A percentile compares a stretch with the other conserved stretches of the same genome.
Evolutionary conservation across 2,329 filamentous ascomycete genomes (phyloP).

Genomic region (Exophiala phaeomuriformis): DNA sequence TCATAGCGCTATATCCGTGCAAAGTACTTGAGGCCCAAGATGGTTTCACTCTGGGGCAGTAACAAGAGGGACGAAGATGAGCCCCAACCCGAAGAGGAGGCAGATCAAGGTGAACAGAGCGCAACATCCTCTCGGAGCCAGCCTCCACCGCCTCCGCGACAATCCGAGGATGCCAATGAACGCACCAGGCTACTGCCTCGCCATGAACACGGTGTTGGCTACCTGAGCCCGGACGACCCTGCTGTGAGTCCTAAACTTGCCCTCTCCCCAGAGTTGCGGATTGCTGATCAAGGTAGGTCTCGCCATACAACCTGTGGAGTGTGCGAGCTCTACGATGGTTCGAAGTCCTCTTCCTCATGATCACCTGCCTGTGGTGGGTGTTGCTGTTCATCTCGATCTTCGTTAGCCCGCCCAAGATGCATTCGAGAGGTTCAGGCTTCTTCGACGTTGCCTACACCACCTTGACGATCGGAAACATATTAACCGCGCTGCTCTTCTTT

Average conservation of each 20-base stretch:
- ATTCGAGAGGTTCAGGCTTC: slow-evolving; percentile 85
- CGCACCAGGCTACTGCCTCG: slow-evolving; percentile 55
- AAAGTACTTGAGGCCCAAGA: slow-evolving; percentile 27
- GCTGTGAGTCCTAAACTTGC: slow-evolving; percentile 50
- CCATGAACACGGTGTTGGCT: slow-evolving; percentile 56
- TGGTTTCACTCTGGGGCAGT: slow-evolving; percentile 51
- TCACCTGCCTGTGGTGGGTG: slow-evolving; percentile 89
- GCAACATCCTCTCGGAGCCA: slow-evolving; percentile 17
- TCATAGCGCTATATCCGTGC: neutral
- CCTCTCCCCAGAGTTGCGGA: neutral
- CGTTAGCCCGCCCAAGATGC: slow-evolving; percentile 78
- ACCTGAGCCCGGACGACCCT: slow-evolving; percentile 71
- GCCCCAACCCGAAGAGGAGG: slow-evolving; percentile 28
- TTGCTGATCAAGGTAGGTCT: slow-evolving; percentile 43
- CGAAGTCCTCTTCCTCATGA: slow-evolving; percentile 65
- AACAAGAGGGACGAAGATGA: slow-evolving; percentile 41
- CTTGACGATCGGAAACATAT: slow-evolving; percentile 65
- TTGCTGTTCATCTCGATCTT: slow-evolving; percentile 83
- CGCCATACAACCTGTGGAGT: slow-evolving; percentile 91
- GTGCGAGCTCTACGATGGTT: slow-evolving; percentile 73
- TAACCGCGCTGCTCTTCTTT: slow-evolving; percentile 80
- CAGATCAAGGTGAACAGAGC: slow-evolving; percentile 1
- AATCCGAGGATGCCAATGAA: slow-evolving; percentile 47
- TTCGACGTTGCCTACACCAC: slow-evolving; percentile 79
- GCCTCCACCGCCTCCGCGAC: slow-evolving; percentile 19